phyloP scores from a whole-genome alignment of 768 basidiomycete genomes.

The Kwoniella botswanensis region DNA sequence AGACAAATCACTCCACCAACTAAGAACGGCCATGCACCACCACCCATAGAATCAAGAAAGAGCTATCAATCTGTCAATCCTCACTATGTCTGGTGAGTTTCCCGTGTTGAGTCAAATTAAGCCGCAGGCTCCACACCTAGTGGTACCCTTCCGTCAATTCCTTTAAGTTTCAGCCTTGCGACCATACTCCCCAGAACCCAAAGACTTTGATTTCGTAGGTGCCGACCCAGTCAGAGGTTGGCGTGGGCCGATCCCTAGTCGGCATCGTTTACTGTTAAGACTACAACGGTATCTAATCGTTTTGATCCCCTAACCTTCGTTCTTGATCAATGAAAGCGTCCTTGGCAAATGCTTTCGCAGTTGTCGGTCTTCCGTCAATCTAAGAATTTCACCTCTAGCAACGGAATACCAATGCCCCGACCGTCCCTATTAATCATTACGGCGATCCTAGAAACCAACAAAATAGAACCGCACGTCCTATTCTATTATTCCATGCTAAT shows the following conservation, averaged over 20 bases:
- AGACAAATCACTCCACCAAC: slow-evolving; percentile 92
- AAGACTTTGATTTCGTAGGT: slow-evolving; percentile 88
- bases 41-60: slow-evolving; percentile 84
- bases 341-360: slow-evolving; percentile 83
- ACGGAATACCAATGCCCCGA: slow-evolving; percentile 81
- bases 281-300: slow-evolving; percentile 83
- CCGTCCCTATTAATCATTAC: slow-evolving; percentile 81
- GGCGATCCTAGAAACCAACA: slow-evolving; percentile 80
- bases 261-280: slow-evolving; percentile 84
- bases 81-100: slow-evolving; percentile 63
- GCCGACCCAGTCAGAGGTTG: slow-evolving; percentile 74
- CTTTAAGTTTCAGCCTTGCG: slow-evolving; percentile 79
- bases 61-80: slow-evolving; percentile 82
- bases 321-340: slow-evolving; percentile 85
- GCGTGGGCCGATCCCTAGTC: slow-evolving; percentile 75
- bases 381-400: slow-evolving; percentile 86
- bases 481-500: slow-evolving; percentile 84
- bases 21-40: slow-evolving; percentile 89
- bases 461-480: slow-evolving; percentile 81
- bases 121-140: slow-evolving; percentile 79
- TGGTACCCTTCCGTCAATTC: slow-evolving; percentile 84
- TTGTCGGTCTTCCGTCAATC: slow-evolving; percentile 80
- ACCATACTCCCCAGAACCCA: slow-evolving; percentile 81
- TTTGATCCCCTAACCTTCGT: slow-evolving; percentile 84
- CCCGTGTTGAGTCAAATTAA: slow-evolving; percentile 69